Conservation (phyloP, 2,329 filamentous ascomycete species). For the Aspergillus caelatus region DNA sequence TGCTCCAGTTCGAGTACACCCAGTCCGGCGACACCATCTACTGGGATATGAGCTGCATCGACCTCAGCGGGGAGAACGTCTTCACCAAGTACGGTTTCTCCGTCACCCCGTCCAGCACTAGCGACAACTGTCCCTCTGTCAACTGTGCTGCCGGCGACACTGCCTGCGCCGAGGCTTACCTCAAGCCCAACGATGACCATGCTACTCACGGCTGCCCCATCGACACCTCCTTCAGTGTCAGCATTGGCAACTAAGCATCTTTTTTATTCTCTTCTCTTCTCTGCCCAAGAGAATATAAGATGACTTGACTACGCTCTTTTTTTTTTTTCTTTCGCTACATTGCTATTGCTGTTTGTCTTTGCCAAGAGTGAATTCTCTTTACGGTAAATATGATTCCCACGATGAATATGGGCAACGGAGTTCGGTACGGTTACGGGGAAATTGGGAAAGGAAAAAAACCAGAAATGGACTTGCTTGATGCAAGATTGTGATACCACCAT, state of each 20-base stretch:
- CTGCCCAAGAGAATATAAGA: neutral
- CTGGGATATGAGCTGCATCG: constrained; percentile 43
- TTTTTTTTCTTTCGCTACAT: neutral
- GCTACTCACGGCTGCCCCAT: constrained; percentile 46
- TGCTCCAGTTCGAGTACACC: constrained; percentile 49
- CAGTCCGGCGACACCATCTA: constrained; percentile 32
- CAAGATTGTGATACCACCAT: constrained; percentile 4
- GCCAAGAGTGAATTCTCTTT: neutral
- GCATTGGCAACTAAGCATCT: constrained; percentile 13
- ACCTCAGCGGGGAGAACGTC: constrained; percentile 31
- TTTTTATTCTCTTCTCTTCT: neutral
- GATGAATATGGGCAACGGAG: neutral
- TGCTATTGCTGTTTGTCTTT: neutral
- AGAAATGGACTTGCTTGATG: constrained; percentile 7
- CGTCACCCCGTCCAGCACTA: constrained; percentile 32
- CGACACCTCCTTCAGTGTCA: constrained; percentile 37
- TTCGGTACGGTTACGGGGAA: neutral
- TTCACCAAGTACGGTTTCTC: constrained; percentile 40
- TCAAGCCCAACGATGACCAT: constrained; percentile 43
- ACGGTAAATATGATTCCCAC: neutral
- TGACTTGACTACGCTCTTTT: neutral
- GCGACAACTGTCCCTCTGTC: constrained; percentile 35
- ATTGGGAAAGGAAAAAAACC: neutral
- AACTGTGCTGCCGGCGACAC: constrained; percentile 39
- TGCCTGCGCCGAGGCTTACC: constrained; percentile 42